These are phyloP conservation scores for Zychaea mexicana DNA, from an alignment of 371 early-diverging fungal genomes.

Conservation along the genomic window DNA sequence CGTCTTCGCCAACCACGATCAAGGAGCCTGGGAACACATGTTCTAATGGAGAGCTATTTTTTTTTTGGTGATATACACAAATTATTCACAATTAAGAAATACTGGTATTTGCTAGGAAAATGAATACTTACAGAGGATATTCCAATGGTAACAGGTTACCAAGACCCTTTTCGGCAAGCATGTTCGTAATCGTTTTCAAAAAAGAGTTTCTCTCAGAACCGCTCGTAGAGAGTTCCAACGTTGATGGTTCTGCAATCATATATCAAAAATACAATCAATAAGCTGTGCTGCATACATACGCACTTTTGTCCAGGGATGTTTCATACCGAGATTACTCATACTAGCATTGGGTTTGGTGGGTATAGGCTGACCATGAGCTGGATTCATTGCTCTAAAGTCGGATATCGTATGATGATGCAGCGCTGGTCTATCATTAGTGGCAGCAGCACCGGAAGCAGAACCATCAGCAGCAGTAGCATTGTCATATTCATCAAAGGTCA, in stretches of 20 bases:
- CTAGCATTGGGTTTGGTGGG: not conserved
- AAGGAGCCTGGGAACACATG: conserved; percentile 87
- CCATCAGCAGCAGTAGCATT: not conserved
- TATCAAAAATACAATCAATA: not conserved
- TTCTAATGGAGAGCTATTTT: conserved; percentile 71
- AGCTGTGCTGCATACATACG: too few relatives aligned
- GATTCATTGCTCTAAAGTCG: conserved; percentile 5
- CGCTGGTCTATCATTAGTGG: not conserved
- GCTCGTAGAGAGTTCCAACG: conserved; percentile 30
- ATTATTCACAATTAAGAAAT: too few relatives aligned
- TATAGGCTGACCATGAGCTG: not conserved
- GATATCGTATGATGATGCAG: conserved; percentile 13
- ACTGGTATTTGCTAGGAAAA: too few relatives aligned
- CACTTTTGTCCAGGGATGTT: too few relatives aligned
- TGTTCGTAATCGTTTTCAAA: conserved; percentile 75
- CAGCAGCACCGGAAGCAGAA: not conserved
- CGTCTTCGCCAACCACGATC: conserved; percentile 89
- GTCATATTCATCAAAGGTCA: conserved; percentile 34
- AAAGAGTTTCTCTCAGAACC: conserved; percentile 56
- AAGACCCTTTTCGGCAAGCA: conserved; percentile 70
- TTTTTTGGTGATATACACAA: too few relatives aligned
- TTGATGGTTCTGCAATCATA: conserved; percentile 9
- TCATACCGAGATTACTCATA: not conserved
- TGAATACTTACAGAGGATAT: conserved; percentile 74
- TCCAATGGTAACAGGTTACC: conserved; percentile 71